Base-by-base conservation (phyloP, 208 protist species). In the Leishmania mexicana region DNA sequence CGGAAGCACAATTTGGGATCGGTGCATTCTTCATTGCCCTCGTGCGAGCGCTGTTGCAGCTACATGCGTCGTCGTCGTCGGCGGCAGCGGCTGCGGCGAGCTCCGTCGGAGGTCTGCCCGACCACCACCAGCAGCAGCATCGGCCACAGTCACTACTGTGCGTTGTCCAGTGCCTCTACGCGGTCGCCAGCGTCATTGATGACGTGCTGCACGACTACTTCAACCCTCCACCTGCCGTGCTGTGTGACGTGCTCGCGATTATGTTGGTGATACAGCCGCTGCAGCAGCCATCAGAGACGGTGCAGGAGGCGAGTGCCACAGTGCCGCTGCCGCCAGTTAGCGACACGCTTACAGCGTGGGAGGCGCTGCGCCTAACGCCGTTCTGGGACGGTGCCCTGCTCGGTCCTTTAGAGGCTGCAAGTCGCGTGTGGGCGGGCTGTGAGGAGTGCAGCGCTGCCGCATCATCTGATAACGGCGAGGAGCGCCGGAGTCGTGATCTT, bases 151-250 rank as follows among this genome's bases (percentile, higher is more conserved):
- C 35, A 15, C 73, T 83, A 13, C 58, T 78, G 47, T 74, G 65
- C 47, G 62, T 91, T 10, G 84, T 76, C 58, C 85, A 87, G 65
- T 78, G 81, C 35, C 80, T 92, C 76, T 85, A 81, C 38, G 76
- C 80, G 31, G 58, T 86, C 11, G 83, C 78, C 3, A 81, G 80
- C 47, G 76, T 86, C 42, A 75, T 91, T 42, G 88, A 92, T 75
- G 83, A 87, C 72, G 10, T 92, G 21, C 68, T 94, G 81, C 90
- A 94, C 79, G 87, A 94, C 79, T 94, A 92, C 81, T 49, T 57
- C 24, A 75, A 80, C 35, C 81, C 81, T 3, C 85, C 79, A 6
- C 88, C 88, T 19, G 76, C 76, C 6, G 74, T 65, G 7, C 67
- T 94, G 49, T 90, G 88, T 40, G 83, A 85, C 31, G 57, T 85